A percentile compares a stretch with the other conserved stretches of the same genome.
Evolutionary conservation across 768 basidiomycete species (phyloP).

Genomic region (Punctularia strigosozonata): DNA sequence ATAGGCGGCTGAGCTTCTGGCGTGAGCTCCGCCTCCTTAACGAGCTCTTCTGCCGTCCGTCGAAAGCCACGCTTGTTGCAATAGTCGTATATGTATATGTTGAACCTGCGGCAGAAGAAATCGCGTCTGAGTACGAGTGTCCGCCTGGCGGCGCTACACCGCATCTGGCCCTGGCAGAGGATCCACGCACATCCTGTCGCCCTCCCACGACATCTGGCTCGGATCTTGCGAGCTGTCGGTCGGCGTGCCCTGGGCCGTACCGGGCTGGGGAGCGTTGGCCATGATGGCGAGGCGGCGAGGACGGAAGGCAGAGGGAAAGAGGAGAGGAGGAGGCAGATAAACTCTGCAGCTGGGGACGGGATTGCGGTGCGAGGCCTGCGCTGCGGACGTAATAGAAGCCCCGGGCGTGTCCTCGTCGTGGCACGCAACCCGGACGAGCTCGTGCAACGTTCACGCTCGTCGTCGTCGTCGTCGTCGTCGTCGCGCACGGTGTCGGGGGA

Average conservation of each 20-base stretch:
- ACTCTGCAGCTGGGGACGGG: too few relatives aligned
- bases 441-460: too few relatives aligned
- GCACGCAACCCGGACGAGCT: too few relatives aligned
- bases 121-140: background rate
- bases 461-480: too few relatives aligned
- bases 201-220: slow-evolving; percentile 58
- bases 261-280: slow-evolving; percentile 14
- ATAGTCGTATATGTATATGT: slow-evolving; percentile 83
- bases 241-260: background rate
- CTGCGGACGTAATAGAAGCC: too few relatives aligned
- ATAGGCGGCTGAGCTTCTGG: slow-evolving; percentile 61
- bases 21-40: slow-evolving; percentile 35
- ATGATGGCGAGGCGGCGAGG: slow-evolving; percentile 5
- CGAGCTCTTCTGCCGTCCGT: slow-evolving; percentile 60
- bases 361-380: too few relatives aligned
- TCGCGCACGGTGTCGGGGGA: too few relatives aligned
- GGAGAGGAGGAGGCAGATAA: too few relatives aligned
- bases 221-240: background rate
- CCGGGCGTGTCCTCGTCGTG: too few relatives aligned
- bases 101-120: slow-evolving; percentile 56
- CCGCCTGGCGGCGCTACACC: background rate
- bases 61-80: slow-evolving; percentile 68
- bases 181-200: slow-evolving; percentile 64
- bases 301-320: background rate
- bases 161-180: slow-evolving; percentile 5